These are phyloP conservation scores for Lasiosphaeria hispida DNA, from an alignment of 495 filamentous ascomycete genomes.

Conservation along the genomic window DNA sequence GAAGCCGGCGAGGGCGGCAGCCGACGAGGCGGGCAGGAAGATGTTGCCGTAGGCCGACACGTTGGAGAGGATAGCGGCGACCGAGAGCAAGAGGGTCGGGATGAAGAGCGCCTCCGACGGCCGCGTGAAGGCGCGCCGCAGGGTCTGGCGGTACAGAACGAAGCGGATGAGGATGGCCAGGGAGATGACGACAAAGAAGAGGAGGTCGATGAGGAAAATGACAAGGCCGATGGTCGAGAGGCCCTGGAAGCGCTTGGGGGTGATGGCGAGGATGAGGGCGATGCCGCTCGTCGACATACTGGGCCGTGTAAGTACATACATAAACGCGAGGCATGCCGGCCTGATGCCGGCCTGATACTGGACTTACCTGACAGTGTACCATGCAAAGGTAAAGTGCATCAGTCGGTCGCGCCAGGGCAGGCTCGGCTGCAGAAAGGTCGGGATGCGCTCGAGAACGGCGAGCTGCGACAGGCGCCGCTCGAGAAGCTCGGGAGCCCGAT, in stretches of 20 bases:
- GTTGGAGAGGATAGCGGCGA: slow-evolving; percentile 61
- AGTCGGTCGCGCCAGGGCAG: slow-evolving; percentile 43
- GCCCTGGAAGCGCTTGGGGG: slow-evolving; percentile 58
- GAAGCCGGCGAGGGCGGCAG: slow-evolving; percentile 39
- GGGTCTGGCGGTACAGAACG: slow-evolving; percentile 46
- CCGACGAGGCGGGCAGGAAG: slow-evolving; percentile 39
- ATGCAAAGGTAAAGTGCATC: slow-evolving; percentile 71
- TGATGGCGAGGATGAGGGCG: slow-evolving; percentile 56
- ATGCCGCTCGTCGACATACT: slow-evolving; percentile 65
- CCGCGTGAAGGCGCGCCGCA: slow-evolving; percentile 57
- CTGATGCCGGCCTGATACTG: no score
- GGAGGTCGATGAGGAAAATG: slow-evolving; percentile 61
- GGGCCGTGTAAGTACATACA: not conserved
- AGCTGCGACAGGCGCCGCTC: not conserved
- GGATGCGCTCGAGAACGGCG: slow-evolving; percentile 22
- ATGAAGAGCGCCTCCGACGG: slow-evolving; percentile 66
- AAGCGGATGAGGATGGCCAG: slow-evolving; percentile 56
- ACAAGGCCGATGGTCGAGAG: slow-evolving; percentile 57
- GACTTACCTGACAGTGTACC: slow-evolving; percentile 58
- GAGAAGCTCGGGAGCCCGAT: not conserved
- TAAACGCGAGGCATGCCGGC: no score
- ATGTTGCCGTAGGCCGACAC: slow-evolving; percentile 54
- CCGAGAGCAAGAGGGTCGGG: slow-evolving; percentile 62
- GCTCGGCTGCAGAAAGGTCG: slow-evolving; percentile 30
- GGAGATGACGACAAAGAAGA: slow-evolving; percentile 55